Evolutionary conservation across 148 eudicot genomes (phyloP).

Genomic region (Vaccinium darrowii): DNA sequence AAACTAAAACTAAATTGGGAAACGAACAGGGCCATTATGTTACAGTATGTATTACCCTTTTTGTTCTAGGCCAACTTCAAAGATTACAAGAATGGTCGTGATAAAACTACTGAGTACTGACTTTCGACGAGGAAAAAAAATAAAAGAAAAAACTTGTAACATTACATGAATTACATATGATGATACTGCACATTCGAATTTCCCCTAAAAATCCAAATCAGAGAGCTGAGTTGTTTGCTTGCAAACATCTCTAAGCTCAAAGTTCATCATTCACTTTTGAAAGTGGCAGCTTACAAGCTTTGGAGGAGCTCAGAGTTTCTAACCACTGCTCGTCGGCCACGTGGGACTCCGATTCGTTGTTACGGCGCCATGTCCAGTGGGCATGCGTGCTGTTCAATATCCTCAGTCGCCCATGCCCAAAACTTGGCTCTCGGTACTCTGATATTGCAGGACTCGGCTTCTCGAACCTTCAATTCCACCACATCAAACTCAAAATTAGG

Average conservation of each 20-base stretch:
- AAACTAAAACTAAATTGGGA: too few relatives aligned
- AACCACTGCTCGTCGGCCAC: constrained; percentile 60
- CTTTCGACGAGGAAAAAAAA: too few relatives aligned
- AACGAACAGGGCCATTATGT: too few relatives aligned
- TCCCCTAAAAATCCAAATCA: not conserved
- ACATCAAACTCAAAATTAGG: not conserved
- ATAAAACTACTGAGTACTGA: too few relatives aligned
- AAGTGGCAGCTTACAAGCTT: constrained; percentile 27
- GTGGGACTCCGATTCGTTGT: constrained; percentile 45
- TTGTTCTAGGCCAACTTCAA: too few relatives aligned
- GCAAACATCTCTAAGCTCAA: not conserved
- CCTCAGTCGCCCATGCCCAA: constrained; percentile 82
- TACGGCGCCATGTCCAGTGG: constrained; percentile 83
- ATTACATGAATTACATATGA: not conserved
- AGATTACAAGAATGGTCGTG: too few relatives aligned
- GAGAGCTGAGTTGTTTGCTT: not conserved
- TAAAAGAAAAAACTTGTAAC: too few relatives aligned
- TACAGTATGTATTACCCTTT: too few relatives aligned
- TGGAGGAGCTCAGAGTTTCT: constrained; percentile 42
- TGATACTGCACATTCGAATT: not conserved
- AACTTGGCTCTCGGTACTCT: constrained; percentile 63
- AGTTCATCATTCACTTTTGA: constrained; percentile 19
- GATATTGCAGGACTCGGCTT: constrained; percentile 55
- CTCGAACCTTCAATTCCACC: constrained; percentile 39
- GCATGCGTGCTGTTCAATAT: constrained; percentile 66